Percentiles rank a stretch among this genome's conserved stretches.
Conservation (phyloP, 2,329 filamentous ascomycete genomes). For the Corynespora cassiicola region DNA sequence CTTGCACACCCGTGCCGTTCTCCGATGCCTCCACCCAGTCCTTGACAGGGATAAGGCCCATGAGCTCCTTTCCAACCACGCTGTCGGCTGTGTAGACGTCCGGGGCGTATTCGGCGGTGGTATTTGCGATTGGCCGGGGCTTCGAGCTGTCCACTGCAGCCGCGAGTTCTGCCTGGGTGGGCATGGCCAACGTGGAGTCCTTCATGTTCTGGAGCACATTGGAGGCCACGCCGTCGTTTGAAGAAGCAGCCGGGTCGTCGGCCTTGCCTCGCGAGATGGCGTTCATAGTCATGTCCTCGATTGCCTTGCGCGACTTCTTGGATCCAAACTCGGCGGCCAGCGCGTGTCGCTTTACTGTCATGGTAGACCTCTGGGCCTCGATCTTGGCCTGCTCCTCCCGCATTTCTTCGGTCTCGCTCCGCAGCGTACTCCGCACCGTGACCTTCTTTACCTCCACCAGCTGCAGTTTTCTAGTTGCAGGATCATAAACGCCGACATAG, state of each 20-base stretch:
- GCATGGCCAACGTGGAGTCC: conserved; percentile 68
- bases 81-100: conserved; percentile 74
- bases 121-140: conserved; percentile 74
- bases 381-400: conserved; percentile 36
- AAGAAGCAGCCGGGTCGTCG: conserved; percentile 20
- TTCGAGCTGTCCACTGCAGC: conserved; percentile 71
- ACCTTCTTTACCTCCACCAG: conserved; percentile 60
- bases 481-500: conserved; percentile 68
- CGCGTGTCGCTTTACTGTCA: conserved; percentile 68
- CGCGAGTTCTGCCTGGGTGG: conserved; percentile 70
- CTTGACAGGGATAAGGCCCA: conserved; percentile 71
- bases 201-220: conserved; percentile 69
- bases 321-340: conserved; percentile 83
- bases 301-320: conserved; percentile 82
- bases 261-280: conserved; percentile 61
- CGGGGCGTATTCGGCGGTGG: conserved; percentile 69
- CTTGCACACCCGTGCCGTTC: conserved; percentile 62
- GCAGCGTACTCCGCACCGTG: conserved; percentile 59
- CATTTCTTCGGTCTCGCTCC: conserved; percentile 52
- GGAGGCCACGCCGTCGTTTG: conserved; percentile 37
- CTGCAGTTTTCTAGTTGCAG: conserved; percentile 58
- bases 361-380: conserved; percentile 41
- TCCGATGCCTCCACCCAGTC: conserved; percentile 76
- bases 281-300: conserved; percentile 72
- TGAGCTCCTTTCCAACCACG: conserved; percentile 71